Conservation (phyloP, 352 stramenopile genomes). For the Globisporangium nodosum region DNA sequence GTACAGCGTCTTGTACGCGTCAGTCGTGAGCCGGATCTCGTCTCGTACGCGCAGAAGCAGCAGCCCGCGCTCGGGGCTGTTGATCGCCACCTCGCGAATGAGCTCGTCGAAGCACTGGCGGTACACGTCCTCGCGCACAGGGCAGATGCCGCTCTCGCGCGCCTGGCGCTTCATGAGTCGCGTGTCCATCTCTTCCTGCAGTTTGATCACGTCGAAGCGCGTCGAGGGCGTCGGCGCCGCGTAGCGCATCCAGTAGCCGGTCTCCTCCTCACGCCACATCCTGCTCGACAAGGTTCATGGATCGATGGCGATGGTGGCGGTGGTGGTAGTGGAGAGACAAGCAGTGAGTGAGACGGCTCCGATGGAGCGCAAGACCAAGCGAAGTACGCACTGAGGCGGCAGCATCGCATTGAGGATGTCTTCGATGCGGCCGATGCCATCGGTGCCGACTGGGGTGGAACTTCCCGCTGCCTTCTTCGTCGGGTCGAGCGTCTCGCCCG, state of each 20-base stretch:
- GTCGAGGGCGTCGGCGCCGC: conserved; percentile 86
- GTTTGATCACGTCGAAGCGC: conserved; percentile 89
- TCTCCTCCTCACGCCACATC: conserved; percentile 76
- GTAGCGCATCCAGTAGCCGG: conserved; percentile 90
- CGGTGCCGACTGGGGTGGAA: conserved; percentile 19
- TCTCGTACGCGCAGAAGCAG: conserved; percentile 90
- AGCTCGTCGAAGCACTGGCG: conserved; percentile 91
- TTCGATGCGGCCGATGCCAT: conserved; percentile 61
- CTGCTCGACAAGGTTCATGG: conserved; percentile 16
- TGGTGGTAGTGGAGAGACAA: background rate
- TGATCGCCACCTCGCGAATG: conserved; percentile 90
- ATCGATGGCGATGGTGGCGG: background rate
- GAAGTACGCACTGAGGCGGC: conserved; percentile 51
- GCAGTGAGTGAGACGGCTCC: background rate
- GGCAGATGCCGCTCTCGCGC: conserved; percentile 90
- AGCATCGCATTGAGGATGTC: conserved; percentile 75
- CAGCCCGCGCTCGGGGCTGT: conserved; percentile 89
- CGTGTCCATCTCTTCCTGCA: conserved; percentile 89
- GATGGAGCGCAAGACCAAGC: background rate
- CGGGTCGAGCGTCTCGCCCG: conserved; percentile 64
- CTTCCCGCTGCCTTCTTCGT: conserved; percentile 26
- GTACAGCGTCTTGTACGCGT: conserved; percentile 95
- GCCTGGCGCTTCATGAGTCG: conserved; percentile 89
- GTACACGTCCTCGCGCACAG: conserved; percentile 93
- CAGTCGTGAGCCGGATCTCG: conserved; percentile 91